Base-by-base conservation (phyloP, 768 basidiomycete genomes). In the Hydnomerulius pinastri region DNA sequence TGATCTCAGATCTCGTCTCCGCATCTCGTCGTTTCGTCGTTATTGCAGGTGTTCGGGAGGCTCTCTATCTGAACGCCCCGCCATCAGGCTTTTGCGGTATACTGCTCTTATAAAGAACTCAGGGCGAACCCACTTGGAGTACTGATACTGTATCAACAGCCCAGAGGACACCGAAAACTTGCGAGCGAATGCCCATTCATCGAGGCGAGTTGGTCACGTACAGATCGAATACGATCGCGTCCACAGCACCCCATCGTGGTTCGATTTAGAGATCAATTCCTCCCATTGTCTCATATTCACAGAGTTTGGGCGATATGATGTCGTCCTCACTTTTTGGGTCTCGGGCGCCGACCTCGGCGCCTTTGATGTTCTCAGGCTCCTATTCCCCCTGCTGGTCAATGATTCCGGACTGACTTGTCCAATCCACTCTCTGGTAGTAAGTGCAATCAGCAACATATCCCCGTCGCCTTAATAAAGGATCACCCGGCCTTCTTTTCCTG, bases 351-450 rank as follows among this genome's bases (percentile, higher is more conserved):
- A 71, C 39, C 73, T 75, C 46, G 69, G 66, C 36, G 17, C 15
- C 5, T 65, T 69, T 1, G 77, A 76, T 48, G 27, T 72, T 27
- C 62, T n/a, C n/a, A n/a, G n/a, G n/a, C 74, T 28, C 65, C 74
- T 27, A 78, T 77, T 55, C 69, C 70, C 2, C 51, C 71, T 4
- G 61, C 65, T 46, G 75, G 78, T 15, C 65, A 71, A 42, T 78
- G 75, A 75, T 57, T 77, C 20, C 59, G 58, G 24, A 45, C 54
- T 24, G 67, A 68, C 15, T 57, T 58, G 36, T 60, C 69, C 12
- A 73, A 70, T 41, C 76, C 78, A 0, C 63, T 79, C 2, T 63
- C 68, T 79, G 76, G 75, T 67, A 76, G 72, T 73, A 54, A 57
- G 68, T 59, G 6, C 23, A 43, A 17, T 11, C 23, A 13, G 4